These are phyloP conservation scores for Gymnopilus dilepis DNA, from an alignment of 768 basidiomycete genomes.

Conservation along the genomic window DNA sequence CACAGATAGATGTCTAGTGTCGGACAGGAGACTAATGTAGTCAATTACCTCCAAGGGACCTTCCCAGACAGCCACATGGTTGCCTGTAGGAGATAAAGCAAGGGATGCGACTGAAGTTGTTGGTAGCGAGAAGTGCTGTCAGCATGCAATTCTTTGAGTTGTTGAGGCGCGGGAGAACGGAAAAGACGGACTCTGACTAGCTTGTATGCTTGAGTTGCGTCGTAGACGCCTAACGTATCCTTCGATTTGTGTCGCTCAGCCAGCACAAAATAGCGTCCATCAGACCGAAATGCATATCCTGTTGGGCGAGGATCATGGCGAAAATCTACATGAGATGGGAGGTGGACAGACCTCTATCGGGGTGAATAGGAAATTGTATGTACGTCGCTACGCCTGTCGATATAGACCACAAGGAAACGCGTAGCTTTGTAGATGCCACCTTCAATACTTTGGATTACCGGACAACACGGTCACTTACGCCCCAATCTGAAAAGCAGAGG, in stretches of 20 bases:
- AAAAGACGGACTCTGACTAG: conserved; percentile 64
- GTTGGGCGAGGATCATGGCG: background rate
- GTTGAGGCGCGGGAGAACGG: background rate
- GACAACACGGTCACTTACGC: conserved; percentile 60
- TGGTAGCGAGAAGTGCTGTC: conserved; percentile 82
- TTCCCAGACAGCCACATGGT: conserved; percentile 83
- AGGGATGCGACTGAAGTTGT: conserved; percentile 75
- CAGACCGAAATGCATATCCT: conserved; percentile 82
- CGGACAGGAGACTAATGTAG: background rate
- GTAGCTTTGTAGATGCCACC: conserved; percentile 53
- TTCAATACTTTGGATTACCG: background rate
- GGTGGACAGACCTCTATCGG: conserved; percentile 64
- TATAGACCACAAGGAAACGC: conserved; percentile 88
- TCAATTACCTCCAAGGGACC: conserved; percentile 74
- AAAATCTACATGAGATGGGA: background rate
- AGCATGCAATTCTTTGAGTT: conserved; percentile 1
- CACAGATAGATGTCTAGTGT: background rate
- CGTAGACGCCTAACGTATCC: conserved; percentile 87
- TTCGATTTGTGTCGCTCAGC: conserved; percentile 91
- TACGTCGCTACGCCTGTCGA: conserved; percentile 75
- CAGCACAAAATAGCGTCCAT: conserved; percentile 83
- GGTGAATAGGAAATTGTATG: conserved; percentile 85
- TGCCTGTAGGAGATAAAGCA: conserved; percentile 77
- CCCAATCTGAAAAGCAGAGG: conserved; percentile 92
- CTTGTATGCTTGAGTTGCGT: conserved; percentile 69